phyloP scores from a whole-genome alignment of 2,329 filamentous ascomycete genomes.

The Fusarium sp. region DNA sequence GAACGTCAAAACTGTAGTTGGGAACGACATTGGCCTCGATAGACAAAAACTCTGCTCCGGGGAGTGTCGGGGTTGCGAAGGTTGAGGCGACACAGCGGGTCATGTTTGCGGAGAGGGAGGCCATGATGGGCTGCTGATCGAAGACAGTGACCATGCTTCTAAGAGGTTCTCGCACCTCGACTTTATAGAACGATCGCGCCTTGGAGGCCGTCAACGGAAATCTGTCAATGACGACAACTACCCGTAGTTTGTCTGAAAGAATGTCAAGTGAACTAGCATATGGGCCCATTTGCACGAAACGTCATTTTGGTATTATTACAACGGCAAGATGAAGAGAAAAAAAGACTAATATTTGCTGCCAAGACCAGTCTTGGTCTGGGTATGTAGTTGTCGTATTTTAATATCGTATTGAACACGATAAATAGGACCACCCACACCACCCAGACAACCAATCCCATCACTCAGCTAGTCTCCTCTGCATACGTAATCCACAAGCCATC shows the following conservation, averaged over 20 bases:
- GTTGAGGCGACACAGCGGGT: background rate
- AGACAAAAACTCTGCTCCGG: background rate
- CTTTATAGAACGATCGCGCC: background rate
- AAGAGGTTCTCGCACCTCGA: background rate
- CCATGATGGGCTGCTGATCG: background rate
- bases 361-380: background rate
- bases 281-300: background rate
- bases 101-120: background rate
- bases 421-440: background rate
- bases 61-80: background rate
- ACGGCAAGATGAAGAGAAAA: background rate
- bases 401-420: background rate
- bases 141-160: background rate
- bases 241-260: background rate
- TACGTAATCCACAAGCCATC: background rate
- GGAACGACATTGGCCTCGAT: conserved; percentile 18
- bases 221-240: background rate
- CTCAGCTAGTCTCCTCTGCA: background rate
- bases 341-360: background rate
- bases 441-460: background rate
- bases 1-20: conserved; percentile 23
- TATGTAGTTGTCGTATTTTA: background rate
- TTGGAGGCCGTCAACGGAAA: background rate
- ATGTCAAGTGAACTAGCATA: background rate
- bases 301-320: background rate